Evolutionary conservation across 306 rosid genomes (phyloP), one percentile per base, ranked within the genome.

Genomic region (Abrus pulchellus): DNA sequence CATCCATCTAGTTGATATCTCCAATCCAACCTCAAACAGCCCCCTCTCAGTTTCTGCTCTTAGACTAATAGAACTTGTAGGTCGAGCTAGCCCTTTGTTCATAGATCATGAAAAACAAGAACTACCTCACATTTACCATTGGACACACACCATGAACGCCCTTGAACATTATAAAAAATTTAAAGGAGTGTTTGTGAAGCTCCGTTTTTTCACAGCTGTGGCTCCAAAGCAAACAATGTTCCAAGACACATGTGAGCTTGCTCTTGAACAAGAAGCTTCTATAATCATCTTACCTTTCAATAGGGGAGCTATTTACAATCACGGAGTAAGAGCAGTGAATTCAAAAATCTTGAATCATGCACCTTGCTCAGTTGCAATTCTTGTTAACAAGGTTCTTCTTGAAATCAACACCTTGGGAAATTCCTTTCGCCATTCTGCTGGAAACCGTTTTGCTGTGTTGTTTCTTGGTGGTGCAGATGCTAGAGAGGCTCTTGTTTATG

Each of bases 401-500:
- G 62, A 74, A 7, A 69, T 9, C 28, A 54, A 55, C 1, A 0
- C 34, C 7, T 0, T 56, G 0, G 68, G 85, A 0, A 12, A 13
- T 33, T 61, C 84, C 1, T 52, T 70, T 28, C 13, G 83, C 0
- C 38, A 56, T 50, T 4, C 8, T 0, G 32, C 8, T 0, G 32
- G 13, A 3, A 64, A 61, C 5, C 70, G 68, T 3, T 48, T 89
- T 0, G 93, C 75, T 0, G 48, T 94, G 45, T 34, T 94, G 55
- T 94, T 93, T 64, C 60, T 94, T 0, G 99, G 97, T 5, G 97
- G 99, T 3, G 88, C 92, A 0, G 99, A 94, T 68, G 67, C 93
- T 0, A 81, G 99, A 66, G 99, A 94, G 81, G 97, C 99, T 2
- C 89, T 94, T 44, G 82, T 85, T 53, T 89, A 82, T 3, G 99